Conservation (phyloP, 2,329 filamentous ascomycete species). For the Neoarthrinium moseri region DNA sequence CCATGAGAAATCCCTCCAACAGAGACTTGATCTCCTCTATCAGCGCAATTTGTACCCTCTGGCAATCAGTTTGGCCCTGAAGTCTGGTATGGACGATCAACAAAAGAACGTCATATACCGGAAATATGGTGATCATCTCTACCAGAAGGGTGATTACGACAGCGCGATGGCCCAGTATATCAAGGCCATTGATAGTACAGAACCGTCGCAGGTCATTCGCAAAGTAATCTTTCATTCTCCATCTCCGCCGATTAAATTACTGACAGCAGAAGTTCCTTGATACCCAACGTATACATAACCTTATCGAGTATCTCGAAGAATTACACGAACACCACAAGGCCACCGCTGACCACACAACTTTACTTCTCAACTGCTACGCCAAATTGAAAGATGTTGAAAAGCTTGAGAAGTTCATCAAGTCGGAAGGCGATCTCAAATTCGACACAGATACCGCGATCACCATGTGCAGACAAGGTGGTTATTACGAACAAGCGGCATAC, state of each 20-base stretch:
- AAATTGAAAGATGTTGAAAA: conserved; percentile 98
- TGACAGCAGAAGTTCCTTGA: conserved; percentile 71
- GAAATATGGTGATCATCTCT: conserved; percentile 90
- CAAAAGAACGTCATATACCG: conserved; percentile 92
- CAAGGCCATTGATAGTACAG: conserved; percentile 91
- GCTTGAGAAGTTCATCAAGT: conserved; percentile 94
- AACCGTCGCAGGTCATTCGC: conserved; percentile 92
- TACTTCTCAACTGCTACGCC: conserved; percentile 94
- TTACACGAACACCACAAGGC: conserved; percentile 91
- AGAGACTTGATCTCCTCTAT: conserved; percentile 90
- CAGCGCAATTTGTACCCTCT: conserved; percentile 89
- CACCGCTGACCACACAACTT: conserved; percentile 90
- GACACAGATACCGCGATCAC: conserved; percentile 95
- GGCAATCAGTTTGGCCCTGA: conserved; percentile 90
- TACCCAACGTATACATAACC: conserved; percentile 94
- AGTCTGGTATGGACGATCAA: conserved; percentile 73
- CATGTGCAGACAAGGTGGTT: conserved; percentile 96
- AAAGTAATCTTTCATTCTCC: conserved; percentile 57
- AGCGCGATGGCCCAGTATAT: conserved; percentile 99
- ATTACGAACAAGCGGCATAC: conserved; percentile 95
- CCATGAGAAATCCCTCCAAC: conserved; percentile 85
- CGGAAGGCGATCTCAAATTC: conserved; percentile 90
- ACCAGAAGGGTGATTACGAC: conserved; percentile 94
- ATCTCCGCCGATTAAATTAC: conserved; percentile 11
- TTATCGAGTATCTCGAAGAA: conserved; percentile 96